A percentile compares a stretch with the other conserved stretches of the same genome.
phyloP scores from a whole-genome alignment of 176 grass and related monocot species.

The Cocos nucifera region DNA sequence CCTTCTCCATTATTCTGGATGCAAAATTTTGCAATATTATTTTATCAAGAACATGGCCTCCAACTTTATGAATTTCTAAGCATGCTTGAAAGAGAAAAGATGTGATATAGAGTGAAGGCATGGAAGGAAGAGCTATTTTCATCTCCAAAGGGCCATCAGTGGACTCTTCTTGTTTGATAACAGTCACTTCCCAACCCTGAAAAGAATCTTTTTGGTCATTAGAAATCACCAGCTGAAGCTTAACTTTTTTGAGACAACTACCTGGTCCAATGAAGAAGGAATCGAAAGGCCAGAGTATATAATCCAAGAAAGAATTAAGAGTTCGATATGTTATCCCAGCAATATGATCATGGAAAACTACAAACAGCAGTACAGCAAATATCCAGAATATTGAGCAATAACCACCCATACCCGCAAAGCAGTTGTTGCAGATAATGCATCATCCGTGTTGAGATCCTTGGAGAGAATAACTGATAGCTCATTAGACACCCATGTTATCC shows the following conservation, averaged over 20 bases:
- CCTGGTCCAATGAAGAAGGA: too few species aligned
- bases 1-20: conserved; percentile 80
- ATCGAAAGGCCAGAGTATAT: too few species aligned
- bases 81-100: conserved; percentile 96
- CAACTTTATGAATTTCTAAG: conserved; percentile 92
- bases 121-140: conserved; percentile 89
- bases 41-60: conserved; percentile 91
- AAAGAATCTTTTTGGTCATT: too few species aligned
- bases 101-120: conserved; percentile 90
- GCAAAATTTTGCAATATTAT: conserved; percentile 80
- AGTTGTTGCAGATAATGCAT: conserved; percentile 68
- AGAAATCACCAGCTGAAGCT: too few species aligned
- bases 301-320: too few species aligned
- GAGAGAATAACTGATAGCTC: conserved; percentile 74
- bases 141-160: conserved; percentile 69
- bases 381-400: too few species aligned
- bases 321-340: too few species aligned
- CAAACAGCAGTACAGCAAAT: too few species aligned
- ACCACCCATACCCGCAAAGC: conserved; percentile 54
- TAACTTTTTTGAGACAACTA: too few species aligned
- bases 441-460: conserved; percentile 70
- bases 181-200: conserved; percentile 93
- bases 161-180: conserved; percentile 88
- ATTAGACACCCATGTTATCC: conserved; percentile 76
- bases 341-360: too few species aligned